phyloP scores from a whole-genome alignment of 306 rosid species.

The Trifolium dubium region DNA sequence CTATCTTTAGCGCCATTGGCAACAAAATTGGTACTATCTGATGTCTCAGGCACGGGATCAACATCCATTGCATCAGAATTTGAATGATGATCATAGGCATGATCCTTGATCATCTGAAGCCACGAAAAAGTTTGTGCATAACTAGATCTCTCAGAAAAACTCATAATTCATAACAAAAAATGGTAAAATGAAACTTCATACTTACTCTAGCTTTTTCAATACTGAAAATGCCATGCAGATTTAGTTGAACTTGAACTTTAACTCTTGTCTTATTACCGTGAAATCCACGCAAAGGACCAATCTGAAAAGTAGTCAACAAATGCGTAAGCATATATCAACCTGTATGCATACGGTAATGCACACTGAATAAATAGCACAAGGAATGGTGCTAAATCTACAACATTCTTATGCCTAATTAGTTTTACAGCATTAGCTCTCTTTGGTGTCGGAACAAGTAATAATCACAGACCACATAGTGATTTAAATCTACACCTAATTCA shows the following conservation, averaged over 20 bases:
- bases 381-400: constrained; percentile 20
- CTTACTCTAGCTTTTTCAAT: constrained; percentile 85
- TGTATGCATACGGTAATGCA: constrained; percentile 25
- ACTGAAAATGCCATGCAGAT: constrained; percentile 81
- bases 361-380: constrained; percentile 12
- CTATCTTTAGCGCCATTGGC: constrained; percentile 60
- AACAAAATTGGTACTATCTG: constrained; percentile 25
- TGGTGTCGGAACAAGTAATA: constrained; percentile 30
- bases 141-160: constrained; percentile 35
- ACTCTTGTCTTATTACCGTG: constrained; percentile 63
- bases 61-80: constrained; percentile 65
- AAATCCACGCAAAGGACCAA: constrained; percentile 80
- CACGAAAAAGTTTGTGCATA: constrained; percentile 40
- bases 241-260: constrained; percentile 76
- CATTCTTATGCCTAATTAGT: constrained; percentile 8
- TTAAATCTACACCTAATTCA: constrained; percentile 5
- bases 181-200: constrained; percentile 42
- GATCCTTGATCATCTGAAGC: constrained; percentile 73
- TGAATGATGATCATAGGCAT: constrained; percentile 53
- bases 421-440: constrained; percentile 8
- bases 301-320: constrained; percentile 52
- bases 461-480: constrained; percentile 19
- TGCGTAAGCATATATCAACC: constrained; percentile 33
- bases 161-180: constrained; percentile 37
- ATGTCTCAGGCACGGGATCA: constrained; percentile 54